Base-by-base conservation (phyloP, 2,329 filamentous ascomycete genomes). In the Huntiella omanensis region DNA sequence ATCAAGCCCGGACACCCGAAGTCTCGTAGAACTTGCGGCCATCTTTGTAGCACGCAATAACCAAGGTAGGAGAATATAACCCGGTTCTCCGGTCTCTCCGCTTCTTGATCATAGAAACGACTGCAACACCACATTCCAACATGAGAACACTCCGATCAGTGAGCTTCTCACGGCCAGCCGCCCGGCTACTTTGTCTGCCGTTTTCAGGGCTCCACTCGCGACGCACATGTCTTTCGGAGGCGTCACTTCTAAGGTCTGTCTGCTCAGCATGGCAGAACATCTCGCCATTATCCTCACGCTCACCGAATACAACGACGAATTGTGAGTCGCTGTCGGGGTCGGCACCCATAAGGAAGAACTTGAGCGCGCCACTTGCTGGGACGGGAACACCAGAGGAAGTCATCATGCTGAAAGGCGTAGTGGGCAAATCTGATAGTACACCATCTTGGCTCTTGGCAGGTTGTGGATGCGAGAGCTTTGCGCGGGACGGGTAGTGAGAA, bases 311-410 rank as follows among this genome's bases (percentile, higher is more conserved):
- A 22, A 49, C 47, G 39, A 49, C 43, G 13, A 49, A 49, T 35
- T 49, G 47, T n/a, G 47, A 39, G 13, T 49, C 47, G 3, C 15
- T 12, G 10, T 43, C 35, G 2, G 47, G 47, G 19, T 49, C 47
- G 15, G 47, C 43, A 19, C 43, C 47, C 47, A 49, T 49, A 15
- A 49, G 33, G 16, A 46, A 49, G 47, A 49, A 49, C 40, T 49
- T 49, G 19, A 49, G 43, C 12, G 47, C 47, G 15, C 47, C 47
- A 2, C 43, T 37, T 6, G 47, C 47, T 13, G 41, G 41, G 4
- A 45, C 34, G n/a, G 43, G 32, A 34, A 37, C 32, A 8, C 47
- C 47, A 13, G 33, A 33, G n/a, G 41, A 10, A 12, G 47, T 49
- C 4, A 40, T 40, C 2, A 45, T 44, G 13, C 22, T 33, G 43